Evolutionary conservation across 1,284 basidiomycete species (phyloP).

Genomic region (Chondrostereum purpureum): DNA sequence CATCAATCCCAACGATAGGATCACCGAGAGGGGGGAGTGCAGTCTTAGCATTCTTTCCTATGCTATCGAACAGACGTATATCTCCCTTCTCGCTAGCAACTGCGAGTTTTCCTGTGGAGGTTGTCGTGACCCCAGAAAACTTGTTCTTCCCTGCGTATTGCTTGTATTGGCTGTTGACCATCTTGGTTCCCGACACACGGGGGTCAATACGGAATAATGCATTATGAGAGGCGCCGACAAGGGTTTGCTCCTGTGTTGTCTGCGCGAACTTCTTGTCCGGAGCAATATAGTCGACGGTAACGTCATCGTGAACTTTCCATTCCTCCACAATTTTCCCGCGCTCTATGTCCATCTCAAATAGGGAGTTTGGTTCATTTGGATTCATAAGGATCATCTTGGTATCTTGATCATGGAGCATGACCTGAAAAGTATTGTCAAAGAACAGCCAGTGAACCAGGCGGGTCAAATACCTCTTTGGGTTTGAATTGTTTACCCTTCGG

Average conservation of each 20-base stretch:
- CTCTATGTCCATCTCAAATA: constrained; percentile 93
- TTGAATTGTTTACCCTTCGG: constrained; percentile 81
- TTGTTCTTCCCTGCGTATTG: constrained; percentile 94
- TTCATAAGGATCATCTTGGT: constrained; percentile 94
- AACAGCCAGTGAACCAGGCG: constrained; percentile 7
- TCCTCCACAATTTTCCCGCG: constrained; percentile 97
- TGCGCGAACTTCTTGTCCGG: constrained; percentile 95
- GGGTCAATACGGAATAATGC: constrained; percentile 97
- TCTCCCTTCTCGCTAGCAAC: constrained; percentile 97
- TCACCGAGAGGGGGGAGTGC: constrained; percentile 94
- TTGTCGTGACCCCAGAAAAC: constrained; percentile 92
- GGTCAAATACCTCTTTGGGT: constrained; percentile 69
- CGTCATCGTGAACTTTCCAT: constrained; percentile 92
- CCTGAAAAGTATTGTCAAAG: too few relatives aligned
- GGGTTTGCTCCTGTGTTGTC: constrained; percentile 87
- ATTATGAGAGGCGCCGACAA: constrained; percentile 91
- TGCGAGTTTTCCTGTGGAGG: constrained; percentile 81
- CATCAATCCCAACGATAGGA: constrained; percentile 92
- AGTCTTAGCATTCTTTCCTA: constrained; percentile 99
- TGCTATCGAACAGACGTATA: constrained; percentile 89
- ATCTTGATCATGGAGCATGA: constrained; percentile 98
- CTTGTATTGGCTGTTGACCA: constrained; percentile 95
- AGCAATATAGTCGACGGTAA: constrained; percentile 84
- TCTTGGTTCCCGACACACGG: constrained; percentile 83
- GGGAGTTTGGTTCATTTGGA: constrained; percentile 73